These are phyloP conservation scores for Phytophthora multivora DNA, from an alignment of 352 stramenopile genomes.

Conservation along the genomic window DNA sequence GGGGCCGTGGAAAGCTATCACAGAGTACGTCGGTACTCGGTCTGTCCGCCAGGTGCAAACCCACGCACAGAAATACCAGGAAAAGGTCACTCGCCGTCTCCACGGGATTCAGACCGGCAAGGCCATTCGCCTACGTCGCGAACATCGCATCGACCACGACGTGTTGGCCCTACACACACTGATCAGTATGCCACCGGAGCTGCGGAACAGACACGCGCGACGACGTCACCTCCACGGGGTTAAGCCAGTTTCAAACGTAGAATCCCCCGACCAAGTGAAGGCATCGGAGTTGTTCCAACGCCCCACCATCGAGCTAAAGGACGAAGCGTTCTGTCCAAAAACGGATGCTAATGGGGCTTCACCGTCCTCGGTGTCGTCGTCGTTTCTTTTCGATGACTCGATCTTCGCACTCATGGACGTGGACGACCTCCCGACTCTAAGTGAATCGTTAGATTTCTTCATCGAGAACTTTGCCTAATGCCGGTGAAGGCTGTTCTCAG, in stretches of 20 bases:
- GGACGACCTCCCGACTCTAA: conserved; percentile 49
- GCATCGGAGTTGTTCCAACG: conserved; percentile 18
- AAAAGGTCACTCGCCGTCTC: conserved; percentile 67
- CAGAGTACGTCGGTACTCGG: conserved; percentile 48
- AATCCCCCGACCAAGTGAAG: not conserved
- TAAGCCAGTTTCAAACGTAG: not conserved
- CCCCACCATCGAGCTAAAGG: conserved; percentile 26
- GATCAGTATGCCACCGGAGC: conserved; percentile 31
- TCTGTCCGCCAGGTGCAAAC: conserved; percentile 75
- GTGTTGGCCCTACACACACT: conserved; percentile 42
- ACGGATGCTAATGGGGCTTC: conserved; percentile 31
- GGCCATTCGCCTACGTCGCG: conserved; percentile 44
- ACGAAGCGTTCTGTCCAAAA: conserved; percentile 9
- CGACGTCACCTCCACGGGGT: conserved; percentile 11
- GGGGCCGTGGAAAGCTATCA: conserved; percentile 56
- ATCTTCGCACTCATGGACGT: conserved; percentile 22
- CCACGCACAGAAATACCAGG: conserved; percentile 69
- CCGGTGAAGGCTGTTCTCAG: not conserved
- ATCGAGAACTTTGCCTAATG: conserved; percentile 48
- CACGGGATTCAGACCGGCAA: conserved; percentile 68
- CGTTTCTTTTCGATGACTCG: conserved; percentile 26
- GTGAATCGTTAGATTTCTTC: conserved; percentile 68
- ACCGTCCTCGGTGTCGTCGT: conserved; percentile 40
- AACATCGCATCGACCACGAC: conserved; percentile 70
- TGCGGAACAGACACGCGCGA: conserved; percentile 31